Percentiles rank a stretch among this genome's conserved stretches.
phyloP scores from a whole-genome alignment of 805 yeast genomes.

The Wickerhamomyces ciferrii region DNA sequence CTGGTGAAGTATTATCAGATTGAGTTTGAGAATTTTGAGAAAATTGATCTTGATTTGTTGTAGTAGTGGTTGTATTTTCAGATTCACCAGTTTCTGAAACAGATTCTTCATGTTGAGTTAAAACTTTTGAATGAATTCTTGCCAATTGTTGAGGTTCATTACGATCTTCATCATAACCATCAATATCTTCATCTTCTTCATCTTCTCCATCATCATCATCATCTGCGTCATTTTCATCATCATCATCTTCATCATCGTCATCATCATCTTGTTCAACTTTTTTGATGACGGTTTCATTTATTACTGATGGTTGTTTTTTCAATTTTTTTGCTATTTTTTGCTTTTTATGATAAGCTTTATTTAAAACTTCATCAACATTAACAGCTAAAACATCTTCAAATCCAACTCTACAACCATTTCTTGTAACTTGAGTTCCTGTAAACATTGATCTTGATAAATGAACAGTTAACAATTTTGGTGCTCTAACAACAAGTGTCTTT shows the following conservation, averaged over 20 bases:
- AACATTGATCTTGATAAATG: conserved; percentile 85
- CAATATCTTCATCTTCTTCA: conserved; percentile 55
- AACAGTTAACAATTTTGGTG: conserved; percentile 71
- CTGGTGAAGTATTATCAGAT: neutral
- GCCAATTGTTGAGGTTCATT: conserved; percentile 17
- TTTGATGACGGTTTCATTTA: conserved; percentile 11
- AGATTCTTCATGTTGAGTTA: conserved; percentile 13
- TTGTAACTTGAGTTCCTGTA: conserved; percentile 56
- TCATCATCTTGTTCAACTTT: conserved; percentile 23
- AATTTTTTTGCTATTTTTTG: conserved; percentile 13
- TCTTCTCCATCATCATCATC: conserved; percentile 24
- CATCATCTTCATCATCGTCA: conserved; percentile 45
- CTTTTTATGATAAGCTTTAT: conserved; percentile 22
- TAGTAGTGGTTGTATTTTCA: neutral
- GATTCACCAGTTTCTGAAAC: conserved; percentile 1
- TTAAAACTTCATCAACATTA: conserved; percentile 37
- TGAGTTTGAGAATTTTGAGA: neutral
- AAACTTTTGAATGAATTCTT: conserved; percentile 19
- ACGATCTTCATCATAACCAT: conserved; percentile 23
- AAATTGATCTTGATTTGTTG: neutral
- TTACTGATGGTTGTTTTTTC: conserved; percentile 16
- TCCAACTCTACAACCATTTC: conserved; percentile 70
- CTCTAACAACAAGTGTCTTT: conserved; percentile 50
- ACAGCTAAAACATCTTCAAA: conserved; percentile 53
- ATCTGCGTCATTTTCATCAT: conserved; percentile 12